Conservation (phyloP, 257 asterid species). For the Gardenia jasminoides region DNA sequence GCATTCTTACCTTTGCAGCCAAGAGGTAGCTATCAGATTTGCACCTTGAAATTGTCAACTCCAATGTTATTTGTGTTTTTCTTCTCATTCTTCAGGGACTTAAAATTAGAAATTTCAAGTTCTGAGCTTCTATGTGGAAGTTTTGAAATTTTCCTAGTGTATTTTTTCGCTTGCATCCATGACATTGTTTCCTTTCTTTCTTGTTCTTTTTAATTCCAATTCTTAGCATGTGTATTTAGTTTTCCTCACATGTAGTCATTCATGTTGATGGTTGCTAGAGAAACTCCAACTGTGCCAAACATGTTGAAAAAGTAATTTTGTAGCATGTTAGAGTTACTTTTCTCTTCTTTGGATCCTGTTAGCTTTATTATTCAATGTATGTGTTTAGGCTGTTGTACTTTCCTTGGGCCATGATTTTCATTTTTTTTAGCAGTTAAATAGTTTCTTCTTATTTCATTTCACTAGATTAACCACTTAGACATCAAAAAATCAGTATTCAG, state of each 20-base stretch:
- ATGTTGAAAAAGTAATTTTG: background rate
- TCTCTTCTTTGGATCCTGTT: background rate
- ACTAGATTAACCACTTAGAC: background rate
- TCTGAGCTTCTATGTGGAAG: background rate
- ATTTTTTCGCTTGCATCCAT: background rate
- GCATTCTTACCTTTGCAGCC: slow-evolving; percentile 93
- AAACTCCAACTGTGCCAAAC: no score
- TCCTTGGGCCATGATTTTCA: background rate
- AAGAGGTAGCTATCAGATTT: slow-evolving; percentile 56
- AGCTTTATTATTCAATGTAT: background rate
- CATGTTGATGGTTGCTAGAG: background rate
- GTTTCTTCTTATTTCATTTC: no score
- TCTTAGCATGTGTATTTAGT: background rate
- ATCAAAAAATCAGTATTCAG: background rate
- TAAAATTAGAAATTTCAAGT: background rate
- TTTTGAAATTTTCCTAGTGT: background rate
- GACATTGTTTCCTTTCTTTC: background rate
- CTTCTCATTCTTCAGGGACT: background rate
- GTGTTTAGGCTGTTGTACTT: background rate
- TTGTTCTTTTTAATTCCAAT: background rate
- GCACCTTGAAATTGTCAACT: background rate
- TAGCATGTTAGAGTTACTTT: no score
- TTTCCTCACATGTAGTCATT: background rate
- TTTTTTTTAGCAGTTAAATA: background rate
- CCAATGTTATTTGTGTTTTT: background rate